These are phyloP conservation scores for Eucalyptus melliodora DNA, from an alignment of 345 rosid species.

Conservation along the genomic window DNA sequence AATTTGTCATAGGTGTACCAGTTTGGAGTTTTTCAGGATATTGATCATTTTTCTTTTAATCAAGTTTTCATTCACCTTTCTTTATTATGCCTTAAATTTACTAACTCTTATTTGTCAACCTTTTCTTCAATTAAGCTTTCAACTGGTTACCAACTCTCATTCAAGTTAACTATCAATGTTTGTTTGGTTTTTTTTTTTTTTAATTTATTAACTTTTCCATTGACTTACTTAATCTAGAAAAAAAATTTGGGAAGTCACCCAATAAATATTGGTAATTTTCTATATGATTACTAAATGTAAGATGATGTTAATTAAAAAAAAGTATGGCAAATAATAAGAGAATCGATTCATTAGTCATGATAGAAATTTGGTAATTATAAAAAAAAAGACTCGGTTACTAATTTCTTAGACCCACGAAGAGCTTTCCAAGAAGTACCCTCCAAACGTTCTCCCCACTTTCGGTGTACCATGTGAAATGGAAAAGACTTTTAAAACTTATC, in stretches of 20 bases:
- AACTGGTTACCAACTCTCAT: background rate
- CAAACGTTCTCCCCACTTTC: background rate
- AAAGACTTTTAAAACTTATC: background rate
- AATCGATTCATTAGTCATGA: background rate
- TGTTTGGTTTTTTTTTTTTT: too few relatives aligned
- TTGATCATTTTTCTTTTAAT: too few relatives aligned
- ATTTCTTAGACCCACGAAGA: background rate
- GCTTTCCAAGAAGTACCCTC: background rate
- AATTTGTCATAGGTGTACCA: rapidly evolving
- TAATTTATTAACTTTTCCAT: background rate
- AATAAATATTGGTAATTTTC: too few relatives aligned
- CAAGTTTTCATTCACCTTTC: background rate
- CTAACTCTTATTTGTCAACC: background rate
- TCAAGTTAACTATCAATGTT: background rate
- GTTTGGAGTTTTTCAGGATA: too few relatives aligned
- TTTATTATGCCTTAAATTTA: background rate
- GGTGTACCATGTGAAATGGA: background rate
- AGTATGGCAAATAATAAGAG: background rate
- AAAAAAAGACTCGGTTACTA: too few relatives aligned
- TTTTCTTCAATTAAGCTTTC: background rate
- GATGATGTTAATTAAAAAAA: too few relatives aligned
- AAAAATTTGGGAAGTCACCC: too few relatives aligned
- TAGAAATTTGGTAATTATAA: background rate
- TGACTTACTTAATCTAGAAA: too few relatives aligned
- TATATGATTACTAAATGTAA: too few relatives aligned